Percentiles rank a stretch among this genome's conserved stretches.
Evolutionary conservation across 805 yeast species (phyloP).

Genomic region (Wickerhamiella kurtzmanii): DNA sequence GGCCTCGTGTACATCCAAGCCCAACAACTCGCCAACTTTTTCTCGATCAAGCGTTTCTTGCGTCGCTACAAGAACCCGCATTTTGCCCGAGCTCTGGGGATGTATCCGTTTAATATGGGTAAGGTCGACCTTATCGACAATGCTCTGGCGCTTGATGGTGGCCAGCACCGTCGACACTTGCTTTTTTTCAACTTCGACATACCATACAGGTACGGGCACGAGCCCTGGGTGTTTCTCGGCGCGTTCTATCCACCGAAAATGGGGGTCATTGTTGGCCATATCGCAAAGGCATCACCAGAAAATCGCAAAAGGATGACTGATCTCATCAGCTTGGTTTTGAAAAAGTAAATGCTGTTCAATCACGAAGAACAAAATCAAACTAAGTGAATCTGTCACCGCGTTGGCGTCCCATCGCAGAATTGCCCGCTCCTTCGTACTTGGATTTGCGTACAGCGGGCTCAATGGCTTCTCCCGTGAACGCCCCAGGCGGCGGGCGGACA

Average conservation of each 20-base stretch:
- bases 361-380: background rate
- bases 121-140: slow-evolving; percentile 23
- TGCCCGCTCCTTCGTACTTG: slow-evolving; percentile 28
- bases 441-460: slow-evolving; percentile 22
- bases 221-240: slow-evolving; percentile 17
- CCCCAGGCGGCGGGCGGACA: slow-evolving; percentile 22
- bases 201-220: slow-evolving; percentile 15
- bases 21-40: slow-evolving; percentile 3
- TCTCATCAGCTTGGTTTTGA: background rate
- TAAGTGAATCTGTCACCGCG: slow-evolving; percentile 16
- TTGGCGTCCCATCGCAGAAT: slow-evolving; percentile 22
- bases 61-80: slow-evolving; percentile 11
- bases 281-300: background rate
- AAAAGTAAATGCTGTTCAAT: too few species aligned
- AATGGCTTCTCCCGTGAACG: slow-evolving; percentile 22
- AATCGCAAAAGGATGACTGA: background rate
- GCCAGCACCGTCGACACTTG: slow-evolving; percentile 11
- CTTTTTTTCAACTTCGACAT: slow-evolving; percentile 10
- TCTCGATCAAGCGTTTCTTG: background rate
- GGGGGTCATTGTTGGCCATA: background rate
- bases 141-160: slow-evolving; percentile 21
- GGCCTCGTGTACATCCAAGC: slow-evolving; percentile 7
- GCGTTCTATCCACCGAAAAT: slow-evolving; percentile 6
- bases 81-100: slow-evolving; percentile 7
- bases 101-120: slow-evolving; percentile 27